These are phyloP conservation scores for Bathelium albidoporum DNA, from an alignment of 495 filamentous ascomycete genomes.

Conservation along the genomic window DNA sequence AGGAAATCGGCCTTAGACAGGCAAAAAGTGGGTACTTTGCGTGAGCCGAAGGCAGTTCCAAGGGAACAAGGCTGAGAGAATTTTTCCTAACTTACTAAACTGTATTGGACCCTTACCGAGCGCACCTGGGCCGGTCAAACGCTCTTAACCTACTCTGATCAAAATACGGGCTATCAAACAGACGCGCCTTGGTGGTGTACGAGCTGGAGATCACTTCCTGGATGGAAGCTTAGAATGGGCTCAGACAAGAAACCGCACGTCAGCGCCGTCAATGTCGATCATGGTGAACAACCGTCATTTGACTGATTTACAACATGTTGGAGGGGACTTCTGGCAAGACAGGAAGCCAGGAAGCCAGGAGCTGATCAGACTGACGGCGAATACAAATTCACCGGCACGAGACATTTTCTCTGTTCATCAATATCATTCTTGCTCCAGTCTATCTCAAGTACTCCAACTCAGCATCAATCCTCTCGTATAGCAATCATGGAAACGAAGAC, in stretches of 20 bases:
- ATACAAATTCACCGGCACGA: not conserved
- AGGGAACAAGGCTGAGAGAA: too few relatives aligned
- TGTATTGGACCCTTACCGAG: too few relatives aligned
- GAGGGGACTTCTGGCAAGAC: not conserved
- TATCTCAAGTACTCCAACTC: not conserved
- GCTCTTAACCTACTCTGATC: too few relatives aligned
- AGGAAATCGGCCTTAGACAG: too few relatives aligned
- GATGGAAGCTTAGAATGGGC: not conserved
- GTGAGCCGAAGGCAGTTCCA: too few relatives aligned
- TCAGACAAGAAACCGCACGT: not conserved
- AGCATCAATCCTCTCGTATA: not conserved
- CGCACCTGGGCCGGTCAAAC: too few relatives aligned
- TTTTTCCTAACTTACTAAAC: too few relatives aligned
- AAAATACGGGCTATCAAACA: too few relatives aligned
- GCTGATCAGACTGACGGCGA: not conserved
- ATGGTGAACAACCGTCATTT: not conserved
- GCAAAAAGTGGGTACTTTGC: too few relatives aligned
- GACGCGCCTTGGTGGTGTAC: too few relatives aligned
- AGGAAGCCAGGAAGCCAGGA: not conserved
- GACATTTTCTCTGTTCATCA: not conserved
- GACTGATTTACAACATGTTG: not conserved
- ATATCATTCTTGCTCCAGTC: not conserved
- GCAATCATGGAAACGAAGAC: not conserved
- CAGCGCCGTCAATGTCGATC: not conserved
- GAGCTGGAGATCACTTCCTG: not conserved